A percentile compares a stretch with the other conserved stretches of the same genome.
Evolutionary conservation across 31 red algal species (phyloP).

Genomic region (Asparagopsis taxiformis): DNA sequence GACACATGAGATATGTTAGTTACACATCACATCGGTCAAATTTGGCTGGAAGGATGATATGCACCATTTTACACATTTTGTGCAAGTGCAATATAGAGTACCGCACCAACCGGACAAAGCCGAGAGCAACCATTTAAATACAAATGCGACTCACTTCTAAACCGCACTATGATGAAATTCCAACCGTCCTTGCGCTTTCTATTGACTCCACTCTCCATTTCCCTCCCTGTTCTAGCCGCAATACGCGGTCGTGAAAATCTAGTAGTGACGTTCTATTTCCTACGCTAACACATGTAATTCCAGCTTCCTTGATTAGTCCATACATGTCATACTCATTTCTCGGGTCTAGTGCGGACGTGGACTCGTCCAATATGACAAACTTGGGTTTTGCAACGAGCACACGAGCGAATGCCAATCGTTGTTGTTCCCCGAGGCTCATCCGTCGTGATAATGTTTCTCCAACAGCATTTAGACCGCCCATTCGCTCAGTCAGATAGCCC

Average conservation of each 20-base stretch:
- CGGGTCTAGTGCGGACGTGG: conserved; percentile 57
- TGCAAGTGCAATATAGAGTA: too few species aligned
- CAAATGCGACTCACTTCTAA: too few species aligned
- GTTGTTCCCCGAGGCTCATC: conserved; percentile 91
- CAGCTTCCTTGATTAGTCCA: conserved; percentile 33
- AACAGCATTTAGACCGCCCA: conserved; percentile 49
- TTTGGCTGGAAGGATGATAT: too few species aligned
- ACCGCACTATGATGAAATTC: background rate
- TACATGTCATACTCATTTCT: conserved; percentile 74
- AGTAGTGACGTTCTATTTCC: conserved; percentile 69
- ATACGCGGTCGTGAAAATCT: conserved; percentile 54
- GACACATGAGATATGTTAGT: too few species aligned
- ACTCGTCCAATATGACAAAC: conserved; percentile 87
- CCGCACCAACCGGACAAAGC: too few species aligned
- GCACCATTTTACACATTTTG: too few species aligned
- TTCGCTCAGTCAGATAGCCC: conserved; percentile 29
- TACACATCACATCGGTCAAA: too few species aligned
- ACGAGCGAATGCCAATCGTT: conserved; percentile 88
- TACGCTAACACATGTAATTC: conserved; percentile 51
- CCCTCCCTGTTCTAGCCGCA: conserved; percentile 30
- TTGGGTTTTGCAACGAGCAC: conserved; percentile 59
- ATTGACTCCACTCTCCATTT: conserved; percentile 23
- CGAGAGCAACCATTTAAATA: too few species aligned
- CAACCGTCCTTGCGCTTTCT: background rate
- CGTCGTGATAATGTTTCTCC: conserved; percentile 54